Evolutionary conservation across 495 filamentous ascomycete species (phyloP).

Genomic region (Daldinia concentrica): DNA sequence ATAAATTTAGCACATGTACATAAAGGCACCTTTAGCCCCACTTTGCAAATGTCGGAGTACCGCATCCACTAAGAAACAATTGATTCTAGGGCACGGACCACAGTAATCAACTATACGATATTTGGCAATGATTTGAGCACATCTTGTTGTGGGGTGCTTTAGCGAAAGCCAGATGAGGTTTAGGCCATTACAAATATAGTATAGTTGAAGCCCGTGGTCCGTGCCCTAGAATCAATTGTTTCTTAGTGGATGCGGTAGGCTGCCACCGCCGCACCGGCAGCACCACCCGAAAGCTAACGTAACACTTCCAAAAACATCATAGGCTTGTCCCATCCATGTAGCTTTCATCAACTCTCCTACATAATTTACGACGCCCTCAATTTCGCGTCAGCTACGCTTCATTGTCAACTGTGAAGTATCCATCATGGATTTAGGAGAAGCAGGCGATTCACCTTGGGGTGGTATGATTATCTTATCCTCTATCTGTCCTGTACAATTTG

Average conservation of each 20-base stretch:
- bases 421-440: conserved; percentile 69
- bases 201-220: no score
- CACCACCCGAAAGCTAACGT: conserved; percentile 26
- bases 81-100: no score
- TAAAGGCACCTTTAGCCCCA: conserved; percentile 10
- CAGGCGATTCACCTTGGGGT: conserved; percentile 75
- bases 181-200: no score
- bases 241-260: no score
- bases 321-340: not conserved
- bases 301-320: conserved; percentile 30
- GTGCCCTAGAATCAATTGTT: no score
- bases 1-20: conserved; percentile 1
- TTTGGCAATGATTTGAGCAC: no score
- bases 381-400: conserved; percentile 4
- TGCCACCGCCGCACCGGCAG: conserved; percentile 20
- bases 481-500: conserved; percentile 19
- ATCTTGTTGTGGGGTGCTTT: no score
- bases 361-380: conserved; percentile 20
- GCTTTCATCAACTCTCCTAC: conserved; percentile 9
- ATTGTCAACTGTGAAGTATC: not conserved
- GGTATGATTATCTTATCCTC: conserved; percentile 59
- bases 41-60: conserved; percentile 1
- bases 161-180: no score
- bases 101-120: no score
- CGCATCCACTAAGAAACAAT: no score